A percentile compares a stretch with the other conserved stretches of the same genome.
Conservation (phyloP, 768 basidiomycete species). For the Hericium erinaceus region DNA sequence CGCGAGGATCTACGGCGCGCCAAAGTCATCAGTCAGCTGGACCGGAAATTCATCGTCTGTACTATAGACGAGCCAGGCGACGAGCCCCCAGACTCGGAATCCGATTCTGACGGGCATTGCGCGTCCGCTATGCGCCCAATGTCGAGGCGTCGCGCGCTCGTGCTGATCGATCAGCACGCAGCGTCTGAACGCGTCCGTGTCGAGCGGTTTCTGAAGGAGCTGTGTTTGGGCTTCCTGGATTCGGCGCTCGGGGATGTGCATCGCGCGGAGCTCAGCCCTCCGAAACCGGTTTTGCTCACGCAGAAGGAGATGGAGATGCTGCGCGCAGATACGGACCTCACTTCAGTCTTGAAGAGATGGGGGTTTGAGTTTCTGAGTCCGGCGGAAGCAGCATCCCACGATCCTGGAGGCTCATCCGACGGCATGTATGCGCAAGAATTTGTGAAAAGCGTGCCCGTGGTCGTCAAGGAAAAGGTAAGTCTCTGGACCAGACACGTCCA, state of each 20-base stretch:
- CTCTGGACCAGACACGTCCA: slow-evolving; percentile 2
- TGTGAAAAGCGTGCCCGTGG: slow-evolving; percentile 54
- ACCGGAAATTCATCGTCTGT: slow-evolving; percentile 86
- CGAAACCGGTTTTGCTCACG: slow-evolving; percentile 57
- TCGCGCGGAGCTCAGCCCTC: slow-evolving; percentile 38
- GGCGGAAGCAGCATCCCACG: slow-evolving; percentile 16
- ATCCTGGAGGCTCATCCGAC: slow-evolving; percentile 10
- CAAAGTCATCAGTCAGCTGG: slow-evolving; percentile 73
- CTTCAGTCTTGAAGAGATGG: slow-evolving; percentile 53
- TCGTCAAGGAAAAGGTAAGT: slow-evolving; percentile 60
- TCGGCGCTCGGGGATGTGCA: slow-evolving; percentile 25
- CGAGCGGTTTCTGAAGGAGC: slow-evolving; percentile 64
- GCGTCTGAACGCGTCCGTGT: slow-evolving; percentile 95
- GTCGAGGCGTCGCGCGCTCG: slow-evolving; percentile 28
- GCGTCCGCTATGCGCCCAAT: slow-evolving; percentile 11
- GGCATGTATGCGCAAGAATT: slow-evolving; percentile 55
- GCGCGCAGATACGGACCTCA: slow-evolving; percentile 29
- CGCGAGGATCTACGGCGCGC: slow-evolving; percentile 49
- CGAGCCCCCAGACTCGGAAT: slow-evolving; percentile 11
- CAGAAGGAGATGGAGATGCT: slow-evolving; percentile 49
- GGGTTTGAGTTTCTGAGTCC: slow-evolving; percentile 47
- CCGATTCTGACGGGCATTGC: not conserved
- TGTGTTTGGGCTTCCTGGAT: slow-evolving; percentile 62
- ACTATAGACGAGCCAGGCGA: slow-evolving; percentile 28
- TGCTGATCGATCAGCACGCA: slow-evolving; percentile 94